Evolutionary conservation across 129 eudicot species (phyloP).

Genomic region (Deinandra increscens): DNA sequence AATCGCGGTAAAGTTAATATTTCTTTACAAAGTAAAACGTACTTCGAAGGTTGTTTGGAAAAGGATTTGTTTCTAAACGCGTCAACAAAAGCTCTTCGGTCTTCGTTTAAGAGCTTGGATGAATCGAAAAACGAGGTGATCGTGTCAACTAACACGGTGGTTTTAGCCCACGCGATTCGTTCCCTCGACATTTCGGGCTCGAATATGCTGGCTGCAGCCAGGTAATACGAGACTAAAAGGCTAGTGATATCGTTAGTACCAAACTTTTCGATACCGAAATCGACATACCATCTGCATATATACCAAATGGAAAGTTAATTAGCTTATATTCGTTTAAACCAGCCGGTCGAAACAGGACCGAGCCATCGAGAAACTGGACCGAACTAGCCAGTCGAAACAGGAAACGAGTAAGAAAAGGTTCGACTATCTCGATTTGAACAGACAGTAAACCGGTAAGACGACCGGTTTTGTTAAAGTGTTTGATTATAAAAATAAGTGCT

Average conservation of each 20-base stretch:
- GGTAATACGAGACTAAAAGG: conserved; percentile 49
- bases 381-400: no score
- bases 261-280: conserved; percentile 36
- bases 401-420: no score
- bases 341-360: no score
- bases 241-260: conserved; percentile 35
- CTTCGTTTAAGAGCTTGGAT: conserved; percentile 23
- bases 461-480: no score
- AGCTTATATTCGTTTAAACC: no score
- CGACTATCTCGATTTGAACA: no score
- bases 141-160: conserved; percentile 45
- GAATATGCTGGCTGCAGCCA: conserved; percentile 58
- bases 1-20: no score
- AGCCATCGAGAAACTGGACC: no score
- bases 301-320: no score
- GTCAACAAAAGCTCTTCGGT: conserved; percentile 41
- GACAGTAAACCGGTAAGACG: no score
- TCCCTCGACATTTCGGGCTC: conserved; percentile 60
- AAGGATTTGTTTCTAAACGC: conserved; percentile 36
- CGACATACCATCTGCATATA: conserved; percentile 60
- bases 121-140: conserved; percentile 36
- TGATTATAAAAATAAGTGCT: no score
- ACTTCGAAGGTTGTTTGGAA: conserved; percentile 16
- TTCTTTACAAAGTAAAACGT: neutral
- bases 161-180: conserved; percentile 79